Evolutionary conservation across 331 rosid genomes (phyloP), one percentile per base, ranked within the genome.

Genomic region (Pyrus hybrid): DNA sequence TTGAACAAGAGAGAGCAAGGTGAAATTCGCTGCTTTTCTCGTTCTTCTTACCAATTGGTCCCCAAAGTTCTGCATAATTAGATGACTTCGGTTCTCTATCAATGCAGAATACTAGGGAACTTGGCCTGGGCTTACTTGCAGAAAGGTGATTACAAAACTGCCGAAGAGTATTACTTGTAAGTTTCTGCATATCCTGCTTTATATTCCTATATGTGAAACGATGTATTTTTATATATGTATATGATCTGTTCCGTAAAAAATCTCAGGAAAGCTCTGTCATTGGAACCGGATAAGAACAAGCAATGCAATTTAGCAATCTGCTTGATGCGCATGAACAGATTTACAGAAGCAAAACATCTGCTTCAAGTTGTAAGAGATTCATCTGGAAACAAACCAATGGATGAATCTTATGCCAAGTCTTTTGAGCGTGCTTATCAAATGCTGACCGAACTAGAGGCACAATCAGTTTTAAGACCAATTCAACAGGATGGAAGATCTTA

Each of bases 111-210:
- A 77, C 71, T 94, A 2, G 99, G 99, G 37, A 94, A 94, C 87
- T 83, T 92, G 84, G 99, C 97, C 37, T 94, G 97, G 97, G 99
- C 99, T 72, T 94, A 86, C 84, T 67, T 92, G 91, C 97, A 90
- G 79, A 90, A 85, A 76, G 85, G 80, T 28, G 90, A 92, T 63
- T 87, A 88, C 74, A 75, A 63, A 72, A 53, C 75, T 25, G 91
- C 97, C 5, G 97, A 92, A 84, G 96, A 90, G 68, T 83, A 89
- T 83, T 94, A 94, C 79, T 76, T 90, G 99, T 86, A 28, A 53
- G 87, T 71, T 41, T 72, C 63, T 57, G 29, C 63, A 4, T 65
- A 74, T 80, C 28, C 56, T 80, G 23, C 62, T 41, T 37, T 68
- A 43, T 58, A 63, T 13, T 28, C 60, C 66, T 58, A 25, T 21